phyloP scores from a whole-genome alignment of 2,329 filamentous ascomycete species.

The Geoglossum cookeanum region DNA sequence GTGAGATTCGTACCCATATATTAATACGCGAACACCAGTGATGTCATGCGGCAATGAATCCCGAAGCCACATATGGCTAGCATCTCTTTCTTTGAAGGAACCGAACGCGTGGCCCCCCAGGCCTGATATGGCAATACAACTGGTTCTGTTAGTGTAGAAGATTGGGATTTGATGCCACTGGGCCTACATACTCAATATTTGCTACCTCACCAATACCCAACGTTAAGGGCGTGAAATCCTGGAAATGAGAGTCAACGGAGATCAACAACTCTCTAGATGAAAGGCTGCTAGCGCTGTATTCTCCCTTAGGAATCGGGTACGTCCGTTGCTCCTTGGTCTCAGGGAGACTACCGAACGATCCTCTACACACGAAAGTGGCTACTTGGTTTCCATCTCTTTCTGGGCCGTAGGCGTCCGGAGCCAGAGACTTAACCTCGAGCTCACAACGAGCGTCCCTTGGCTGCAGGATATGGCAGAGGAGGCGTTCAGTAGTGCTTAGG shows the following conservation, averaged over 20 bases:
- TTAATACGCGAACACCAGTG: constrained; percentile 6
- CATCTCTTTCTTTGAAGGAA: constrained; percentile 6
- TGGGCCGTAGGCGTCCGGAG: not conserved
- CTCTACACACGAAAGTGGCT: not conserved
- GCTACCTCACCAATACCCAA: not conserved
- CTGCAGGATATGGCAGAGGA: not conserved
- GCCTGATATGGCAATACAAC: constrained; percentile 9
- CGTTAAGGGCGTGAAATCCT: not conserved
- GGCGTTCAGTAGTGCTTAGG: not conserved
- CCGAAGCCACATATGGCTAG: constrained; percentile 8
- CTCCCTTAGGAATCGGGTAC: not conserved
- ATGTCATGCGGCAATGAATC: constrained; percentile 8
- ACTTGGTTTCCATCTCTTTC: not conserved
- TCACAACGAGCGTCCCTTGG: not conserved
- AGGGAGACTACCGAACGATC: not conserved
- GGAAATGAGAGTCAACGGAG: not conserved
- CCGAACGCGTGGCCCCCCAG: constrained; percentile 11
- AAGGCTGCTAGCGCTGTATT: not conserved
- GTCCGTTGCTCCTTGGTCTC: not conserved
- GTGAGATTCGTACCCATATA: constrained; percentile 9
- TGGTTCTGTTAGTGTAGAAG: not conserved
- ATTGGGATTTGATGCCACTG: not conserved
- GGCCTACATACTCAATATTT: not conserved
- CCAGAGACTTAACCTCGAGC: not conserved
- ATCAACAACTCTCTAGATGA: not conserved